Evolutionary conservation across 257 asterid species (phyloP), one percentile per base, ranked within the genome.

Genomic region (Nicotiana sylvestris): DNA sequence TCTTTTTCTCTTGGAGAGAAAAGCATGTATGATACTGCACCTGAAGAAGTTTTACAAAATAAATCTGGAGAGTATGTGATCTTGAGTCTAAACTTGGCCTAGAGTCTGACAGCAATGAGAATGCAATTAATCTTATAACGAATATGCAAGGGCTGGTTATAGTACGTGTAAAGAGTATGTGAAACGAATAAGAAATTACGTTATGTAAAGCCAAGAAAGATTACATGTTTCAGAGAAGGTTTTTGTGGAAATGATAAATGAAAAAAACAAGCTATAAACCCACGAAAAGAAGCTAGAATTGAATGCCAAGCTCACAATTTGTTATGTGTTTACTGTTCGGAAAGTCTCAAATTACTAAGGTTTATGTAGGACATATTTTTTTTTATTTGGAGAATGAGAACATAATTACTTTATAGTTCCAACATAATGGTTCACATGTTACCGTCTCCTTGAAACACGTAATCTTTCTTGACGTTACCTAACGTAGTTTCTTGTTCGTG

Each of bases 191-290:
- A 90, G 86, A 76, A 85, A 81, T 92, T 86, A 29, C 90, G 92
- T 62, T 88, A 87, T 66, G 90, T 88, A 82, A 92, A 89, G 21
- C 89, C 92, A 65, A 89, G 91, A 84, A 91, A 93, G 83, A 90
- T 89, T 64, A 90, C 91, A 35, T 92, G 92, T 87, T 92, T 86
- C 84, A 90, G 90, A 60, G 93, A 89, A 87, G 92, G 92, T 12
- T 86, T 82, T 65, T 81, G 95, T 66, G 89, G 88, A 85, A 86
- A 89, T 55, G 95, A 90, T 74, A 90, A 89, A 83, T 79, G 94
- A 76, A 92, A 91, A 65, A 84, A 29, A 1, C 87, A 89, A 69
- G 92, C 89, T 66, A 92, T 88, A 84, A 87, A 91, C 65, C 92
- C 91, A 74, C 81, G 92, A 70, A 92, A 89, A 81, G 91, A 91